A percentile compares a stretch with the other conserved stretches of the same genome.
Evolutionary conservation across 1,139 yeast species (phyloP).

Genomic region (Yamadazyma blattariae): DNA sequence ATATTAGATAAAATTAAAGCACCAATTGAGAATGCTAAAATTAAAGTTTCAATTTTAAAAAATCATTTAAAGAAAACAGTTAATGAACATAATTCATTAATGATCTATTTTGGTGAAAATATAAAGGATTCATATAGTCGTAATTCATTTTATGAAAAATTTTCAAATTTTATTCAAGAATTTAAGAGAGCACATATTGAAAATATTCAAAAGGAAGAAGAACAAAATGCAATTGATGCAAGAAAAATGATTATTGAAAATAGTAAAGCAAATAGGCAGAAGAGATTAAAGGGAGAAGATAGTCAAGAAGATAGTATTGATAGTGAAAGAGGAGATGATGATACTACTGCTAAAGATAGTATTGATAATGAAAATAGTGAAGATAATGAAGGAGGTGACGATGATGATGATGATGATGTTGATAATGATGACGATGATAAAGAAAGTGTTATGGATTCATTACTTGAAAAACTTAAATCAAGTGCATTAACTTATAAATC

Average conservation of each 20-base stretch:
- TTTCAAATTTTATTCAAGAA: slow-evolving; percentile 36
- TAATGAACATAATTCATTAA: slow-evolving; percentile 53
- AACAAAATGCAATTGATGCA: slow-evolving; percentile 37
- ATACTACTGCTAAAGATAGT: not conserved
- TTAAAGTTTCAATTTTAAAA: slow-evolving; percentile 55
- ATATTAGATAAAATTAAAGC: slow-evolving; percentile 46
- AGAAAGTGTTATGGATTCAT: slow-evolving; percentile 32
- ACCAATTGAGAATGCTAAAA: slow-evolving; percentile 62
- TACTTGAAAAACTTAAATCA: slow-evolving; percentile 37
- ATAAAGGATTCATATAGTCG: slow-evolving; percentile 49
- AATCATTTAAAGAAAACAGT: slow-evolving; percentile 55
- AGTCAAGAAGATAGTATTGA: not conserved
- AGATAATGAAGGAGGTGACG: slow-evolving; percentile 5
- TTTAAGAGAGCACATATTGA: slow-evolving; percentile 47
- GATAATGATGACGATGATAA: slow-evolving; percentile 12
- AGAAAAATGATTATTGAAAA: slow-evolving; percentile 35
- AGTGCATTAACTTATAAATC: slow-evolving; percentile 22
- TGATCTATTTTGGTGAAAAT: slow-evolving; percentile 86
- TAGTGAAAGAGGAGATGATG: not conserved
- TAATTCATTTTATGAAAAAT: slow-evolving; percentile 36
- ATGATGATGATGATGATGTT: slow-evolving; percentile 8
- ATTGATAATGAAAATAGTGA: slow-evolving; percentile 3
- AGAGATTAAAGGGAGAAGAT: slow-evolving; percentile 7
- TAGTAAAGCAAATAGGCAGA: slow-evolving; percentile 13
- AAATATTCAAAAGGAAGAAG: slow-evolving; percentile 47